These are phyloP conservation scores for Fonsecaea nubica DNA, from an alignment of 2,329 filamentous ascomycete species.

Conservation along the genomic window DNA sequence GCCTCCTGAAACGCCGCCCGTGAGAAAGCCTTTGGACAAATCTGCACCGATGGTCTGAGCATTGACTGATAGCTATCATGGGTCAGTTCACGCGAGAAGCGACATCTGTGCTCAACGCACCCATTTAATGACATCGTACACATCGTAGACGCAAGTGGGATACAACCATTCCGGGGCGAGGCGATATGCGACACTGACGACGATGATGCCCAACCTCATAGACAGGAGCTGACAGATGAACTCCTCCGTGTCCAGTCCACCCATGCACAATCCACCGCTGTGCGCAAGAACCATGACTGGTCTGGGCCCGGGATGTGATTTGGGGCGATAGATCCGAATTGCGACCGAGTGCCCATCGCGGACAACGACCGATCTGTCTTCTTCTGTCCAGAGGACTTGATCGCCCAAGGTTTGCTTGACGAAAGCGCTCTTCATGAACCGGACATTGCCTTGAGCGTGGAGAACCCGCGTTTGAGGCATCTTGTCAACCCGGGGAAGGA, in stretches of 20 bases:
- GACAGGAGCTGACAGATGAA: slow-evolving; percentile 30
- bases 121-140: slow-evolving; percentile 45
- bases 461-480: slow-evolving; percentile 22
- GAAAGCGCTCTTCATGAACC: slow-evolving; percentile 33
- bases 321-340: slow-evolving; percentile 28
- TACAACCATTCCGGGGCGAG: slow-evolving; percentile 35
- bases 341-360: slow-evolving; percentile 22
- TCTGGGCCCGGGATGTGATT: neutral
- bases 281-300: slow-evolving; percentile 32
- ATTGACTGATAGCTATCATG: slow-evolving; percentile 28
- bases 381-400: slow-evolving; percentile 16
- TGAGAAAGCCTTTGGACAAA: slow-evolving; percentile 30
- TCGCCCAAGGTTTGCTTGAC: slow-evolving; percentile 25
- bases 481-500: slow-evolving; percentile 24
- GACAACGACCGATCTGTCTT: slow-evolving; percentile 24
- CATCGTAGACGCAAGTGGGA: slow-evolving; percentile 39
- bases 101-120: slow-evolving; percentile 19
- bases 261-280: slow-evolving; percentile 30
- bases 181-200: slow-evolving; percentile 36
- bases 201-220: slow-evolving; percentile 27
- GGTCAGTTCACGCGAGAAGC: neutral
- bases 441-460: slow-evolving; percentile 14
- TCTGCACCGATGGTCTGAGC: slow-evolving; percentile 20
- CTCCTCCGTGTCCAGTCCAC: slow-evolving; percentile 30
- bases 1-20: slow-evolving; percentile 22